Evolutionary conservation across 1,284 basidiomycete genomes (phyloP).

Genomic region (Macrocybe sp.): DNA sequence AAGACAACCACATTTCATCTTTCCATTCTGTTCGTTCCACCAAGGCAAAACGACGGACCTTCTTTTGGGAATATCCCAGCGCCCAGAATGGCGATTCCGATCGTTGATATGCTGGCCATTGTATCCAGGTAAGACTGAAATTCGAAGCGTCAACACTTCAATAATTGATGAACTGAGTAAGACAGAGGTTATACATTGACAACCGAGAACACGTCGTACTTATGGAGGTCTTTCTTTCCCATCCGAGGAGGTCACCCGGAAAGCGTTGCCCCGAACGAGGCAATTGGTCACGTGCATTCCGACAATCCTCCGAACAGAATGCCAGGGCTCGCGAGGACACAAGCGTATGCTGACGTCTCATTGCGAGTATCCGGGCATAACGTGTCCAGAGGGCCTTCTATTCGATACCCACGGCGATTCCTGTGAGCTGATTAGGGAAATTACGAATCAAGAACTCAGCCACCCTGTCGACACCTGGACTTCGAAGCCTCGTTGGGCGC

Average conservation of each 20-base stretch:
- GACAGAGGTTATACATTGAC: constrained; percentile 2
- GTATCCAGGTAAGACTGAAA: neutral
- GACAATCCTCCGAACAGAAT: constrained; percentile 11
- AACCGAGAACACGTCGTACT: neutral
- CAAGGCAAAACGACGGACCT: constrained; percentile 37
- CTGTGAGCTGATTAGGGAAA: too few species aligned
- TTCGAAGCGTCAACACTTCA: too few species aligned
- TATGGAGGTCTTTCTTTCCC: constrained; percentile 7
- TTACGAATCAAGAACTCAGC: too few species aligned
- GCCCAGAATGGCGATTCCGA: constrained; percentile 63
- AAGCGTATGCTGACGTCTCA: neutral
- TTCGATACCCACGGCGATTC: constrained; percentile 9
- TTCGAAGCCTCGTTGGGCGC: constrained; percentile 6
- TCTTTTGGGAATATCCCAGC: constrained; percentile 71
- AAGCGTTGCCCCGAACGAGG: constrained; percentile 13
- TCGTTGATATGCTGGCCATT: constrained; percentile 20
- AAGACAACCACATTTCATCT: too few species aligned
- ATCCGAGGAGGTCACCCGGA: constrained; percentile 5
- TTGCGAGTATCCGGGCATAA: constrained; percentile 2
- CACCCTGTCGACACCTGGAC: constrained; percentile 1
- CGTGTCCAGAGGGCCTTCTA: neutral
- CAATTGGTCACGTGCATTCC: constrained; percentile 15
- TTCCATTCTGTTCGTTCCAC: too few species aligned
- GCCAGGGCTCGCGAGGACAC: constrained; percentile 1
- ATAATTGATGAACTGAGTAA: too few species aligned